A percentile compares a stretch with the other conserved stretches of the same genome.
These are phyloP conservation scores for Aurantiochytrium sp. DNA, from an alignment of 108 stramenopile species.

Conservation along the genomic window DNA sequence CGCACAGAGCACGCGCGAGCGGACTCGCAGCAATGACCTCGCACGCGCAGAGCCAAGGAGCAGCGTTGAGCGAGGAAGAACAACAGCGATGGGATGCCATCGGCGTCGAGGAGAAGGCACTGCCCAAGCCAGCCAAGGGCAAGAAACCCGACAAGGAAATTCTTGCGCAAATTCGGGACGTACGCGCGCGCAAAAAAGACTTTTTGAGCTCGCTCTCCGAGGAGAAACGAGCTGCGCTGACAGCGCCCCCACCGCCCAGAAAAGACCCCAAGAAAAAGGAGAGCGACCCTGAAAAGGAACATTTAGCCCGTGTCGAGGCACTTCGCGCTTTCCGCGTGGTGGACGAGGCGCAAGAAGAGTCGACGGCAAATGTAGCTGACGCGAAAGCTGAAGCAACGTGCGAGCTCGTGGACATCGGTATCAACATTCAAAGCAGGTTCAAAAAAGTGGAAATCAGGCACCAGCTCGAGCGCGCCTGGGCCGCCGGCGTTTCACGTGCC, in stretches of 20 bases:
- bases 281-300: neutral
- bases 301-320: neutral
- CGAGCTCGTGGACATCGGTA: constrained; percentile 41
- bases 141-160: neutral
- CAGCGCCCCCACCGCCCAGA: neutral
- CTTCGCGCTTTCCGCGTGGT: neutral
- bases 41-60: too few relatives aligned
- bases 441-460: neutral
- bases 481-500: neutral
- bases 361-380: neutral
- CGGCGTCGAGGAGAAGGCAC: too few relatives aligned
- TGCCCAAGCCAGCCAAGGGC: neutral
- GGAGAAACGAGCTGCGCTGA: neutral
- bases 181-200: neutral
- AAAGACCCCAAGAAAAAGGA: neutral
- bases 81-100: too few relatives aligned
- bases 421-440: constrained; percentile 48
- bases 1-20: too few relatives aligned
- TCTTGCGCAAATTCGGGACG: neutral
- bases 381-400: neutral
- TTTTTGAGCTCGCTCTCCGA: neutral
- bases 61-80: too few relatives aligned
- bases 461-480: neutral
- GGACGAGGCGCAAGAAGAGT: neutral
- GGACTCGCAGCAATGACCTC: too few relatives aligned